Evolutionary conservation across 805 yeast species (phyloP).

Genomic region (Lipomyces yamadae): DNA sequence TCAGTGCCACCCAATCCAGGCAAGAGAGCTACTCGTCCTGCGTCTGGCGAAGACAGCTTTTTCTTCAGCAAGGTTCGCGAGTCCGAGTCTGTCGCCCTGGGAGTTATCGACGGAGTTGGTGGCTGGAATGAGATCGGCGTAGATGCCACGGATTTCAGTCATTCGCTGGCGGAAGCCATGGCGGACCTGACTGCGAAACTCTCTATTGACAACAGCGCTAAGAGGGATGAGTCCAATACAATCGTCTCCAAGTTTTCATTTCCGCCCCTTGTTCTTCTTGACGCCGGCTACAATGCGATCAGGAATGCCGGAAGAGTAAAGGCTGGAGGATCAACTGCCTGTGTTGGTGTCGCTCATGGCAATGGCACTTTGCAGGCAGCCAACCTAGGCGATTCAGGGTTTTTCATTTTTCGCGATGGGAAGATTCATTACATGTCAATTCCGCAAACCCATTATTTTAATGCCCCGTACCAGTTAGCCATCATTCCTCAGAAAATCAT

Average conservation of each 20-base stretch:
- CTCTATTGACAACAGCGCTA: slow-evolving; percentile 16
- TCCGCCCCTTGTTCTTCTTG: slow-evolving; percentile 57
- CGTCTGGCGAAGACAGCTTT: slow-evolving; percentile 41
- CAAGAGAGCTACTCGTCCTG: slow-evolving; percentile 20
- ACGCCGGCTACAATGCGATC: slow-evolving; percentile 60
- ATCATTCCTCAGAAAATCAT: slow-evolving; percentile 67
- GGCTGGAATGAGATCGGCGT: slow-evolving; percentile 95
- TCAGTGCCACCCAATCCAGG: background rate
- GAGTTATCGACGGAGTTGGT: slow-evolving; percentile 87
- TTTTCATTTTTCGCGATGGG: slow-evolving; percentile 75
- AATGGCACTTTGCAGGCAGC: slow-evolving; percentile 64
- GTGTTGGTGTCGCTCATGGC: slow-evolving; percentile 70
- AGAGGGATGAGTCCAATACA: slow-evolving; percentile 2
- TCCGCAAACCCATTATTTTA: slow-evolving; percentile 84
- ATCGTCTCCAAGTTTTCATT: slow-evolving; percentile 35
- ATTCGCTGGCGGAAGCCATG: slow-evolving; percentile 71
- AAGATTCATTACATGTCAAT: slow-evolving; percentile 66
- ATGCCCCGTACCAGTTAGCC: slow-evolving; percentile 90
- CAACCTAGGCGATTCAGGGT: slow-evolving; percentile 95
- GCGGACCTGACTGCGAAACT: slow-evolving; percentile 43
- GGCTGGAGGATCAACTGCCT: slow-evolving; percentile 94
- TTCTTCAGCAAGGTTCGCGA: slow-evolving; percentile 33
- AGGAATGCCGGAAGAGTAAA: slow-evolving; percentile 61
- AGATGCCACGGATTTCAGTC: slow-evolving; percentile 84
- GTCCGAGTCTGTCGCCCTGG: slow-evolving; percentile 39